These are phyloP conservation scores for Ogataea nonfermentans DNA, from an alignment of 805 yeast species.

Conservation along the genomic window DNA sequence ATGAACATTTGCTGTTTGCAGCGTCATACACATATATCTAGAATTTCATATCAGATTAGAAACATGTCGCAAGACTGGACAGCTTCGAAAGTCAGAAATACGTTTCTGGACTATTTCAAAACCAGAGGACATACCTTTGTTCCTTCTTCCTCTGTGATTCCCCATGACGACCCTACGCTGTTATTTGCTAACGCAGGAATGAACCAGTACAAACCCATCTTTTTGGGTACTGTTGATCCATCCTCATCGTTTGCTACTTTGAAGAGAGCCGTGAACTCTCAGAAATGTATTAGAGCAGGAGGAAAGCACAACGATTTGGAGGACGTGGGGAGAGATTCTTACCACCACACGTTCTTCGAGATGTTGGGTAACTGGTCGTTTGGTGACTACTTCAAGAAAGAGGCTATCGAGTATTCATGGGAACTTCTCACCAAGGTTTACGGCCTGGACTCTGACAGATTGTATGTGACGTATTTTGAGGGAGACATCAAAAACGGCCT, in stretches of 20 bases:
- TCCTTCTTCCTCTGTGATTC: constrained; percentile 92
- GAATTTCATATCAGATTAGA: constrained; percentile 1
- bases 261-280: constrained; percentile 92
- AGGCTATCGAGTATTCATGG: constrained; percentile 89
- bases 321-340: constrained; percentile 97
- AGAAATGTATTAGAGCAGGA: constrained; percentile 98
- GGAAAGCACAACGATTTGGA: constrained; percentile 98
- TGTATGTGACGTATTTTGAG: constrained; percentile 95
- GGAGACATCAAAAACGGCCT: constrained; percentile 84
- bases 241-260: constrained; percentile 78
- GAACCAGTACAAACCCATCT: constrained; percentile 98
- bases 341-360: constrained; percentile 98
- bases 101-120: constrained; percentile 81
- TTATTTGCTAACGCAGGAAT: constrained; percentile 98
- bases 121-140: constrained; percentile 72
- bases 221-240: constrained; percentile 96
- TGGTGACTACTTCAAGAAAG: constrained; percentile 97
- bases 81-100: constrained; percentile 59
- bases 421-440: constrained; percentile 83
- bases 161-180: constrained; percentile 96
- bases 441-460: constrained; percentile 72
- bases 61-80: constrained; percentile 40
- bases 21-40: constrained; percentile 11
- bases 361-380: constrained; percentile 99
- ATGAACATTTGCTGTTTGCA: constrained; percentile 11